These are phyloP conservation scores for Aspergillus vadensis DNA, from an alignment of 2,329 filamentous ascomycete species.

Conservation along the genomic window DNA sequence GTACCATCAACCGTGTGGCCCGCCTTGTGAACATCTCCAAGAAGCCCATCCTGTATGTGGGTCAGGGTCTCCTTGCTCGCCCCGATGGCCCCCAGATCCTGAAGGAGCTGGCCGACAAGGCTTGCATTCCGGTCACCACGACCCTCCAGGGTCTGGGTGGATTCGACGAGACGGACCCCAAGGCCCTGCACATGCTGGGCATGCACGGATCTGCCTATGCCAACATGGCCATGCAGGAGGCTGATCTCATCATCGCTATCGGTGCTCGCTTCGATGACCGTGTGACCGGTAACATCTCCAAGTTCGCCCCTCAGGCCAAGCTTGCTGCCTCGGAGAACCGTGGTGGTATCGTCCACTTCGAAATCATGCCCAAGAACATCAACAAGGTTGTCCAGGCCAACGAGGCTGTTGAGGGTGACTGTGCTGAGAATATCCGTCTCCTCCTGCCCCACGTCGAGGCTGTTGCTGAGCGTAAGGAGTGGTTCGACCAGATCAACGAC, in stretches of 20 bases:
- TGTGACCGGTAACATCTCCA: slow-evolving; percentile 77
- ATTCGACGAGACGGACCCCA: slow-evolving; percentile 89
- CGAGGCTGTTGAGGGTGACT: slow-evolving; percentile 92
- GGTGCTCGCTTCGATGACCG: slow-evolving; percentile 96
- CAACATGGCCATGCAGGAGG: slow-evolving; percentile 97
- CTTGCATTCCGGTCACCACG: slow-evolving; percentile 89
- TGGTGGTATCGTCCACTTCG: slow-evolving; percentile 95
- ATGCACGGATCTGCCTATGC: slow-evolving; percentile 98
- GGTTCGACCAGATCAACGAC: slow-evolving; percentile 84
- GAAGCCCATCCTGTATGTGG: slow-evolving; percentile 94
- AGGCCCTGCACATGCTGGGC: slow-evolving; percentile 95
- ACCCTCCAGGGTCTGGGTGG: slow-evolving; percentile 91
- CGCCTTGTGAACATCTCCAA: slow-evolving; percentile 83
- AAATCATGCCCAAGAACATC: slow-evolving; percentile 99
- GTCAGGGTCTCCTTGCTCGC: slow-evolving; percentile 80
- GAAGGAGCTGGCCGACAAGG: slow-evolving; percentile 85
- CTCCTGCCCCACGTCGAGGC: slow-evolving; percentile 72
- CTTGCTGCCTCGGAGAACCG: slow-evolving; percentile 79
- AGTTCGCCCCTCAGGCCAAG: slow-evolving; percentile 88
- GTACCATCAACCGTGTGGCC: slow-evolving; percentile 75
- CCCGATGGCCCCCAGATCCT: slow-evolving; percentile 78
- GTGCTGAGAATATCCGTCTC: slow-evolving; percentile 72
- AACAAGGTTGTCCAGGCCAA: slow-evolving; percentile 98
- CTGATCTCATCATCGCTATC: slow-evolving; percentile 92
- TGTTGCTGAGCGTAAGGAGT: slow-evolving; percentile 71